Conservation (phyloP, 73 alveolate species). For the Paramecium caudatum region DNA sequence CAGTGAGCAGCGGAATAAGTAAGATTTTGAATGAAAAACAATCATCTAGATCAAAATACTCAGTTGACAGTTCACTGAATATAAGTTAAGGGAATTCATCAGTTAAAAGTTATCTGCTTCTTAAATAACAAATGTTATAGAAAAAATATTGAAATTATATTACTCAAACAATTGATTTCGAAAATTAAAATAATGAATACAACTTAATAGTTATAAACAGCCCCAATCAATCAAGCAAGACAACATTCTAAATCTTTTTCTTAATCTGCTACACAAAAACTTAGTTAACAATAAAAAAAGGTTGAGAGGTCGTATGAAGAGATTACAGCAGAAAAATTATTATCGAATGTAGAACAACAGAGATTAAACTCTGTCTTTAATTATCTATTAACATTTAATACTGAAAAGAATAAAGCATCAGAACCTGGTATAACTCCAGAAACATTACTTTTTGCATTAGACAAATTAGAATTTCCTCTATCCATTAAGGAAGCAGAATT, state of each 20-base stretch:
- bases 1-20: constrained; percentile 45
- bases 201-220: not conserved
- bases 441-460: constrained; percentile 19
- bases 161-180: too few species aligned
- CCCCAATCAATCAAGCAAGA: not conserved
- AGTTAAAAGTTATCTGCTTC: not conserved
- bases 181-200: too few species aligned
- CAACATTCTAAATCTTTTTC: constrained; percentile 52
- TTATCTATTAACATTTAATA: not conserved
- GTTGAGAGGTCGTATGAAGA: constrained; percentile 41
- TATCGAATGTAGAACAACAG: constrained; percentile 32
- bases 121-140: not conserved
- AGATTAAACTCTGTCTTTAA: constrained; percentile 5
- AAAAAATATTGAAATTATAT: not conserved
- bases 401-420: not conserved
- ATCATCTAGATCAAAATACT: not conserved
- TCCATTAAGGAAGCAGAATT: constrained; percentile 60
- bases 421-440: constrained; percentile 29
- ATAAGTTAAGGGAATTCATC: constrained; percentile 28
- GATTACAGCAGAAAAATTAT: not conserved
- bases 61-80: constrained; percentile 10
- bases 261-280: not conserved
- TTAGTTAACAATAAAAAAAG: constrained; percentile 23
- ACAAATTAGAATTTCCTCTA: constrained; percentile 8
- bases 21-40: not conserved